Evolutionary conservation across 305 asterid species (phyloP).

Genomic region (Rubia occidens): DNA sequence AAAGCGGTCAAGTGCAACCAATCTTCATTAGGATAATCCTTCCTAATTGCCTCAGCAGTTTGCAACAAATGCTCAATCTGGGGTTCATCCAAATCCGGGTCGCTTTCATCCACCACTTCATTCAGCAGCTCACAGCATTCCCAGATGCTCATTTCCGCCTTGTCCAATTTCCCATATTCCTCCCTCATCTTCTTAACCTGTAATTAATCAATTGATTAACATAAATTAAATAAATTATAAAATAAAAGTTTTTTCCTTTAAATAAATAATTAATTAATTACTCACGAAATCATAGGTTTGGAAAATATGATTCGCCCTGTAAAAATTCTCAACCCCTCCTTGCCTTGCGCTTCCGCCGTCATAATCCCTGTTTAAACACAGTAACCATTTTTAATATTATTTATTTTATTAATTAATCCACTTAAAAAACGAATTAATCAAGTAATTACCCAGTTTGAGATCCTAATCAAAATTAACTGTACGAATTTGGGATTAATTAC

Average conservation of each 20-base stretch:
- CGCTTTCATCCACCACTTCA: slow-evolving; percentile 64
- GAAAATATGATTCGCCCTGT: slow-evolving; percentile 45
- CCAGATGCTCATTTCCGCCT: slow-evolving; percentile 70
- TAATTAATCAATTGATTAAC: background rate
- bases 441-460: too few species aligned
- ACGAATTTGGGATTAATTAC: background rate
- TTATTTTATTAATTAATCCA: too few species aligned
- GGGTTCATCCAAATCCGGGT: slow-evolving; percentile 75
- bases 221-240: too few species aligned
- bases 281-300: slow-evolving; percentile 60
- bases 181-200: slow-evolving; percentile 63
- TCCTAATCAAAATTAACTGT: background rate
- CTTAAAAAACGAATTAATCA: too few species aligned
- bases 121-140: slow-evolving; percentile 70
- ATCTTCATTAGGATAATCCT: slow-evolving; percentile 57
- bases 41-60: slow-evolving; percentile 68
- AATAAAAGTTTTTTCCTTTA: too few species aligned
- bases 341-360: slow-evolving; percentile 55
- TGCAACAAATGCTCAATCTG: slow-evolving; percentile 64
- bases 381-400: background rate
- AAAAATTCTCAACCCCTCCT: slow-evolving; percentile 49
- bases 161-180: slow-evolving; percentile 45
- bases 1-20: slow-evolving; percentile 74
- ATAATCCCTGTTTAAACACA: slow-evolving; percentile 44
- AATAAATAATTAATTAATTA: background rate